Conservation (phyloP, 116 monocot species). For the Papilionanthe hybrid region DNA sequence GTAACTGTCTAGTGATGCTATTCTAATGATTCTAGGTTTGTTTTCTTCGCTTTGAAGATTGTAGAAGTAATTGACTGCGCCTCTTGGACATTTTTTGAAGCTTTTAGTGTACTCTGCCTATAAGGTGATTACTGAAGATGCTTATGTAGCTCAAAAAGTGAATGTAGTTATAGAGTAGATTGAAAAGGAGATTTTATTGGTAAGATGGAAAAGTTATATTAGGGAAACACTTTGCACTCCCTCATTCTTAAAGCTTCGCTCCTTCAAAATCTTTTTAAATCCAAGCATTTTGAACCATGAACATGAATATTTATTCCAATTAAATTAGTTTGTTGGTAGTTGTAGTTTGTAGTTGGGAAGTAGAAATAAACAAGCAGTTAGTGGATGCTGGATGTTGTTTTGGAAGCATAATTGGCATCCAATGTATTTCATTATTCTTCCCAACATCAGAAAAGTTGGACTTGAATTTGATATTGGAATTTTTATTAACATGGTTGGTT, state of each 20-base stretch:
- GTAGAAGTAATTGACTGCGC: not conserved
- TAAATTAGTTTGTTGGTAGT: not conserved
- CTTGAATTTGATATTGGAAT: no score
- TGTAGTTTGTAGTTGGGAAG: not conserved
- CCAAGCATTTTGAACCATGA: not conserved
- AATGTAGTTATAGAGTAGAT: not conserved
- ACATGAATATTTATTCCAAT: not conserved
- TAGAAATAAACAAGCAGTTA: no score
- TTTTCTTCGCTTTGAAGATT: no score
- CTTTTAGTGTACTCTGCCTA: not conserved
- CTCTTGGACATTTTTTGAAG: not conserved
- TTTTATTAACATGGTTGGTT: no score
- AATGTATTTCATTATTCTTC: no score
- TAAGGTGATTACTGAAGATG: not conserved
- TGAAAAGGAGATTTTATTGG: not conserved
- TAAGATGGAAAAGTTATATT: not conserved
- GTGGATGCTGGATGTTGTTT: no score
- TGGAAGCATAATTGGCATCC: no score
- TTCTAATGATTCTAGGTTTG: no score
- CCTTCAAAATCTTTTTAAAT: not conserved
- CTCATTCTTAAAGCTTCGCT: not conserved
- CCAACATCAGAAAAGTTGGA: no score
- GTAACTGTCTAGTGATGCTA: not conserved
- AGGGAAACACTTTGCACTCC: not conserved
- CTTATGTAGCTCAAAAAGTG: not conserved